Evolutionary conservation across 495 filamentous ascomycete genomes (phyloP).

Genomic region (Zalerion maritima): DNA sequence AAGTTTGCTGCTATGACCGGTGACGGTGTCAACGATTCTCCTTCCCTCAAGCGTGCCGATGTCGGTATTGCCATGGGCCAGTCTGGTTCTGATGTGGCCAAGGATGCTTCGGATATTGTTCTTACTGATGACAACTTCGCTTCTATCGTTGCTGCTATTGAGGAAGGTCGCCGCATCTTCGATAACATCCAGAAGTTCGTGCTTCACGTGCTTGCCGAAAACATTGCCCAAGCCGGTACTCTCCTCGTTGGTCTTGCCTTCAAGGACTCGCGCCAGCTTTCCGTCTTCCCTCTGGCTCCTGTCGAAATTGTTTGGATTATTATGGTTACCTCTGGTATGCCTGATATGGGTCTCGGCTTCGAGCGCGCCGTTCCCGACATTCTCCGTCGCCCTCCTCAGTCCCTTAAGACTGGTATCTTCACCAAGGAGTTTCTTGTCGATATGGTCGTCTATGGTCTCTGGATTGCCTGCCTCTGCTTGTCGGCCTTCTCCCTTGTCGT

Average conservation of each 20-base stretch:
- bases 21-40: slow-evolving; percentile 69
- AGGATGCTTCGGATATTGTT: slow-evolving; percentile 64
- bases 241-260: slow-evolving; percentile 58
- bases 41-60: slow-evolving; percentile 57
- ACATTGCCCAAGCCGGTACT: slow-evolving; percentile 54
- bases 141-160: slow-evolving; percentile 55
- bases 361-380: slow-evolving; percentile 53
- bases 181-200: slow-evolving; percentile 73
- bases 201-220: slow-evolving; percentile 56
- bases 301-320: slow-evolving; percentile 69
- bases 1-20: slow-evolving; percentile 60
- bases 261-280: slow-evolving; percentile 46
- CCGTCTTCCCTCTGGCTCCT: slow-evolving; percentile 58
- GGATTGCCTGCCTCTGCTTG: slow-evolving; percentile 55
- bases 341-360: slow-evolving; percentile 63
- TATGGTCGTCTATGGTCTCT: slow-evolving; percentile 54
- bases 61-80: slow-evolving; percentile 70
- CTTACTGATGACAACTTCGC: slow-evolving; percentile 69
- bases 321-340: slow-evolving; percentile 59
- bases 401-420: slow-evolving; percentile 52
- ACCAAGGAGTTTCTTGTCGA: slow-evolving; percentile 53
- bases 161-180: slow-evolving; percentile 58
- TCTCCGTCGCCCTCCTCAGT: slow-evolving; percentile 50
- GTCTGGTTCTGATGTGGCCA: slow-evolving; percentile 60
- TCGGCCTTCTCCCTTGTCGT: slow-evolving; percentile 49